Evolutionary conservation across 140 eudicot genomes (phyloP).

Genomic region (Anethum foeniculum): DNA sequence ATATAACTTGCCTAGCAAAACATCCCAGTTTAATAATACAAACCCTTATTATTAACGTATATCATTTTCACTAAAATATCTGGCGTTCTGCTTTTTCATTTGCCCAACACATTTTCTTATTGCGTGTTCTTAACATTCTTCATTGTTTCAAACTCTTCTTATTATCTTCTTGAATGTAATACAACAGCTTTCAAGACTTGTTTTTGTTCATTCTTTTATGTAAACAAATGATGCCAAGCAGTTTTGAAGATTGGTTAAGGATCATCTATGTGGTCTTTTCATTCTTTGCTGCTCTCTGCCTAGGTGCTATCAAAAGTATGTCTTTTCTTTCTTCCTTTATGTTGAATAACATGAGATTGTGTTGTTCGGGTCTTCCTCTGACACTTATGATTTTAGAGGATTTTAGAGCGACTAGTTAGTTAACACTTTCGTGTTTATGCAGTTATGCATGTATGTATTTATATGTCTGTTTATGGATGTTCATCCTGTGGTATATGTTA

Average conservation of each 20-base stretch:
- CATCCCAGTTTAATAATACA: not conserved
- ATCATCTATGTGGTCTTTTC: conserved; percentile 68
- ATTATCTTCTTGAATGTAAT: conserved; percentile 1
- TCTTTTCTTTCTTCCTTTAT: conserved; percentile 6
- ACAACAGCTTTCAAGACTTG: not conserved
- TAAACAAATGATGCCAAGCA: conserved; percentile 29
- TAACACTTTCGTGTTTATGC: too few species aligned
- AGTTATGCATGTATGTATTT: too few species aligned
- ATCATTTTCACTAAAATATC: not conserved
- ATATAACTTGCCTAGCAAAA: not conserved
- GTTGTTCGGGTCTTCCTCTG: too few species aligned
- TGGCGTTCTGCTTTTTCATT: conserved; percentile 8
- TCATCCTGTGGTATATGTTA: not conserved
- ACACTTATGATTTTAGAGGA: too few species aligned
- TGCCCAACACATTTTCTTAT: conserved; percentile 11
- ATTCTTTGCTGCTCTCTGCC: conserved; percentile 68
- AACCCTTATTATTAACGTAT: not conserved
- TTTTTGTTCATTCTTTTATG: not conserved
- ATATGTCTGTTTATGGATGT: not conserved
- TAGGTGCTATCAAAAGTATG: conserved; percentile 83
- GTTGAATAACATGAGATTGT: too few species aligned
- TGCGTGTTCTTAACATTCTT: not conserved
- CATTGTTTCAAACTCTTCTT: not conserved
- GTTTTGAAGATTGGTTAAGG: conserved; percentile 45
- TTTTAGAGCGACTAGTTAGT: too few species aligned